Base-by-base conservation (phyloP, 2,329 filamentous ascomycete species). In the Fusarium succisae region DNA sequence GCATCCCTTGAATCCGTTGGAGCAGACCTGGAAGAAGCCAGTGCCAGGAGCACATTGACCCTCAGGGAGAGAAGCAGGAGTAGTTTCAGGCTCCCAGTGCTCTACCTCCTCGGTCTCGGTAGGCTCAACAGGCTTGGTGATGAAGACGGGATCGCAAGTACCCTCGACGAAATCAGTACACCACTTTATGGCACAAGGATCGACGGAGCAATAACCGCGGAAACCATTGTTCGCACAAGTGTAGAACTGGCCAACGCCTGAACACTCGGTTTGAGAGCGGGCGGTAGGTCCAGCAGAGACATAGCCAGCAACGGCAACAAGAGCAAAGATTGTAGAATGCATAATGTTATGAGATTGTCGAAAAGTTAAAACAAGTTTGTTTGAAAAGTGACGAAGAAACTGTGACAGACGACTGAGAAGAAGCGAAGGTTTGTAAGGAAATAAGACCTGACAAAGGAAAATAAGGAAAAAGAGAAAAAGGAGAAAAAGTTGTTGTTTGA, bases 341-440 rank as follows among this genome's bases (percentile, higher is more conserved):
- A 74, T 74, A 55, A 41, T 72, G 55, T 32, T 32, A 62, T 73
- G 28, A 20, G 26, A 50, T 38, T 56, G 20, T 48, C 44, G 45
- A 48, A 65, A 54, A 37, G 38, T 32, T 55, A 32, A 41, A 55
- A 32, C 53, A 24, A n/a, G 35, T 56, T 59, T 70, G 61, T 37
- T 50, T 70, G 59, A 30, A 66, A 67, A 53, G 15, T 18, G 65
- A 45, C 6, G 38, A 70, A 28, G 30, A 15, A 67, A 74, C 50
- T 45, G 60, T 50, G 41, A 20, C 44, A 59, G 39, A 61, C 22
- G 72, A 59, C 48, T 72, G 63, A 72, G 18, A 69, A 58, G 48
- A 69, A 74, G 71, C 39, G 71, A 74, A 62, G 24, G 71, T 74
- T 69, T 50, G 71, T 26, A 69, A 74, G 71, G 63, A 72, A 74